Evolutionary conservation across 495 filamentous ascomycete species (phyloP), one percentile per base, ranked within the genome.

Genomic region (Daldinia loculata): DNA sequence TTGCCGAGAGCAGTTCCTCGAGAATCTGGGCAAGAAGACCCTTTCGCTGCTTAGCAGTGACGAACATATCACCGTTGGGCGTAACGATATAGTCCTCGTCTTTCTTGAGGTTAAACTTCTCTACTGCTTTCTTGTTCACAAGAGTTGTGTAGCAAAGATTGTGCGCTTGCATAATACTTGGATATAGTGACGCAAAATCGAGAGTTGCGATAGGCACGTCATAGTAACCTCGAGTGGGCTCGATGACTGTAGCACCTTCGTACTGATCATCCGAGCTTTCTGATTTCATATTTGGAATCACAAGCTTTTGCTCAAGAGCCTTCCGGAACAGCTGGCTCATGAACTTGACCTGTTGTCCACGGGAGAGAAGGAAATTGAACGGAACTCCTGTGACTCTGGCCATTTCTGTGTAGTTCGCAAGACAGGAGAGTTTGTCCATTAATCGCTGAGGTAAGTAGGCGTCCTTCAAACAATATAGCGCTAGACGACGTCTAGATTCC

Each of bases 381-480:
- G 95, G 96, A 1, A 99, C 94, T 67, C 95, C 95, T 17, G 95
- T 99, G 76, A 99, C 95, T 87, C 95, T 95, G 43, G 95, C 95
- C 95, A 99, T 99, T 79, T 99, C 95, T 0, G 95, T 98, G 74
- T 98, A 98, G 78, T 99, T 99, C 76, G 97, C 90, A 29, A 99
- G 84, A 79, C 95, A 98, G 79, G 96, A 98, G 32, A 99, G 84
- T 74, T 99, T 99, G 78, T 99, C 95, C 88, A 99, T 93, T 61
- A 99, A 81, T 43, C 95, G 82, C 75, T 98, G 96, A 5, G 95
- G 95, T 12, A 99, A 82, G 72, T 97, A 98, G 8, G 95, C 95
- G 84, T 99, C 95, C 80, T 99, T 99, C 59, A 99, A 80, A 82
- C 95, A 99, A 80, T 99, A 99, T 3, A 99, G 89, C 1, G 95